Conservation (phyloP, 768 basidiomycete species). For the Boletus speciosus region DNA sequence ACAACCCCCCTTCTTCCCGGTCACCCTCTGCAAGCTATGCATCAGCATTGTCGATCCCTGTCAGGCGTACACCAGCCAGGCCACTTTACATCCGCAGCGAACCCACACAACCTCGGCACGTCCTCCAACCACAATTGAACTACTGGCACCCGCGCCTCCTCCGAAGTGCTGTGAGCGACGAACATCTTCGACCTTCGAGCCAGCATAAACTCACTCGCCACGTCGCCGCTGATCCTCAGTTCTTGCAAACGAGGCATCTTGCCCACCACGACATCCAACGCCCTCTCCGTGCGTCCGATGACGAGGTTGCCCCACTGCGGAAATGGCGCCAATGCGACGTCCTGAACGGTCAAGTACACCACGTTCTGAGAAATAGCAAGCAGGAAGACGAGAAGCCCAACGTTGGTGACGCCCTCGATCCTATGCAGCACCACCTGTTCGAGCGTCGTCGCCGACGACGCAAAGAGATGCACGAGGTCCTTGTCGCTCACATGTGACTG, state of each 20-base stretch:
- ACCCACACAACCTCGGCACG: conserved; percentile 21
- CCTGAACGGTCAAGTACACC: conserved; percentile 11
- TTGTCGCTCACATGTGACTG: conserved; percentile 15
- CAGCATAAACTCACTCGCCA: conserved; percentile 25
- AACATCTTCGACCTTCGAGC: conserved; percentile 21
- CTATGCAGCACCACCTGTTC: conserved; percentile 17
- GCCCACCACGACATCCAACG: conserved; percentile 16
- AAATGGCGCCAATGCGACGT: conserved; percentile 19
- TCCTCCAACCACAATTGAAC: conserved; percentile 19
- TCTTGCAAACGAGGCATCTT: conserved; percentile 18
- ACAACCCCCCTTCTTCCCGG: neutral
- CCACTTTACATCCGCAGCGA: conserved; percentile 19
- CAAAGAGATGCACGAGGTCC: conserved; percentile 16
- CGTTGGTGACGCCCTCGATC: conserved; percentile 19
- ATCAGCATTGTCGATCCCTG: neutral
- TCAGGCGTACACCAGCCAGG: conserved; percentile 21
- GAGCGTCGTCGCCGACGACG: conserved; percentile 11
- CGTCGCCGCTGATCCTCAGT: conserved; percentile 19
- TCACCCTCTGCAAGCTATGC: neutral
- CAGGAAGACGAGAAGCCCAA: conserved; percentile 14
- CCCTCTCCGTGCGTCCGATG: conserved; percentile 17
- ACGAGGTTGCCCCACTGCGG: conserved; percentile 16
- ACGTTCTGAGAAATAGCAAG: conserved; percentile 11
- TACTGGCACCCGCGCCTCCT: conserved; percentile 5
- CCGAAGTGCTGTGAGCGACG: neutral